Evolutionary conservation across 1,139 yeast species (phyloP).

Genomic region (Hansenula lynferdii): DNA sequence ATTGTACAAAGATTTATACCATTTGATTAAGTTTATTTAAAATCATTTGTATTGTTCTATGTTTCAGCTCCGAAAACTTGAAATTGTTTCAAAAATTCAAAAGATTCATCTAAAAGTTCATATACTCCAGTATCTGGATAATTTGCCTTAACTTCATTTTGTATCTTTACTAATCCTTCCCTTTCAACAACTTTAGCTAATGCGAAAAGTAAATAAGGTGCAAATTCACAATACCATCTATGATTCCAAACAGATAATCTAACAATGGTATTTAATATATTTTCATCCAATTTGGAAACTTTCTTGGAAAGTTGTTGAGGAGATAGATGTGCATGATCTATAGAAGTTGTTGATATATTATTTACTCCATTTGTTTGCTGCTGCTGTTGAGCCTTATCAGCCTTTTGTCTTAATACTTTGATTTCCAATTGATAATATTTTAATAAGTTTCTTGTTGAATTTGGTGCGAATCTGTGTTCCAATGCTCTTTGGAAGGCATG

Average conservation of each 20-base stretch:
- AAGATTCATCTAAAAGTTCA: slow-evolving; percentile 52
- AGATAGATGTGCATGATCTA: slow-evolving; percentile 16
- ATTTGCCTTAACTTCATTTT: slow-evolving; percentile 69
- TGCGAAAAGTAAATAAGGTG: slow-evolving; percentile 56
- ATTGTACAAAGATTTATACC: no score
- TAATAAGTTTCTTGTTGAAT: slow-evolving; percentile 71
- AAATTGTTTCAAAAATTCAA: slow-evolving; percentile 46
- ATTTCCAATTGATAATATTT: slow-evolving; percentile 46
- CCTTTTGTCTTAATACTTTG: slow-evolving; percentile 10
- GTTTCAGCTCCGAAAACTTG: slow-evolving; percentile 31
- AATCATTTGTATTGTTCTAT: no score
- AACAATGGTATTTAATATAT: slow-evolving; percentile 65
- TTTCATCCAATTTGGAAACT: slow-evolving; percentile 48
- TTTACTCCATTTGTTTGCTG: slow-evolving; percentile 9
- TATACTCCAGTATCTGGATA: slow-evolving; percentile 55
- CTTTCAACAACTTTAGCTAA: slow-evolving; percentile 61
- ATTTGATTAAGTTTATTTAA: no score
- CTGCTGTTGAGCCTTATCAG: slow-evolving; percentile 4
- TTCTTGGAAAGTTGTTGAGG: slow-evolving; percentile 34
- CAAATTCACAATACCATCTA: slow-evolving; percentile 93
- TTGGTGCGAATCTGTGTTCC: slow-evolving; percentile 73
- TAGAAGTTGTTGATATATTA: slow-evolving; percentile 7
- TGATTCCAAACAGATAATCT: slow-evolving; percentile 91
- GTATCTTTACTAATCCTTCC: slow-evolving; percentile 75
- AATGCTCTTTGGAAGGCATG: slow-evolving; percentile 75